Conservation (phyloP, 73 alveolate species). For the Durusdinium trenchii region DNA sequence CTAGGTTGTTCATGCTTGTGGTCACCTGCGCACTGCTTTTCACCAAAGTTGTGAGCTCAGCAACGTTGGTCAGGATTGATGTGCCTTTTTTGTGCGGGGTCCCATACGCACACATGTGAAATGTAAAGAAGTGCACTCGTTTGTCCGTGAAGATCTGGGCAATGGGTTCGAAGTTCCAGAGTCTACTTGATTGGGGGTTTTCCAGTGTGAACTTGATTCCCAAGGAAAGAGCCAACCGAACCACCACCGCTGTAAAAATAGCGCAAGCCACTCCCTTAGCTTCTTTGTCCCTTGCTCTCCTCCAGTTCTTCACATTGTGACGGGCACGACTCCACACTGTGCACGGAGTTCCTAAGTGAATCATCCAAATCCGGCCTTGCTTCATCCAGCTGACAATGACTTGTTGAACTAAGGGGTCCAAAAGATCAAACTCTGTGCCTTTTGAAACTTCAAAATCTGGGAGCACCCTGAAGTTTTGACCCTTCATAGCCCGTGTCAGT, state of each 20-base stretch:
- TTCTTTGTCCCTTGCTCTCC: background rate
- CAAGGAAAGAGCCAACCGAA: background rate
- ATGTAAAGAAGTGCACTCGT: background rate
- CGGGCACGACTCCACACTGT: constrained; percentile 35
- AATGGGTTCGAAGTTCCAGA: constrained; percentile 43
- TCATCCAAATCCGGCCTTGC: background rate
- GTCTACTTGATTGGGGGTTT: background rate
- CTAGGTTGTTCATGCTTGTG: background rate
- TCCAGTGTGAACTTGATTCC: background rate
- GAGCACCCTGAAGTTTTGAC: background rate
- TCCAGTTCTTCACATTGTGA: background rate
- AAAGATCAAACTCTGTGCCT: background rate
- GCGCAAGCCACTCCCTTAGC: background rate
- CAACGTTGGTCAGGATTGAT: background rate
- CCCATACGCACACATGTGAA: constrained; percentile 19
- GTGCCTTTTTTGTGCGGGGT: constrained; percentile 17
- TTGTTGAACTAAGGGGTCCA: background rate
- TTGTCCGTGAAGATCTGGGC: background rate
- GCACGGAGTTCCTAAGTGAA: constrained; percentile 28
- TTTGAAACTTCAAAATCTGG: background rate
- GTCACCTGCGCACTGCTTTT: background rate
- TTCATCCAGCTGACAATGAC: background rate
- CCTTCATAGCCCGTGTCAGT: background rate
- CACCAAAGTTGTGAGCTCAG: background rate
- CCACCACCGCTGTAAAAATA: background rate